These are phyloP conservation scores for Prunus armeniaca DNA, from an alignment of 306 rosid genomes.

Conservation along the genomic window DNA sequence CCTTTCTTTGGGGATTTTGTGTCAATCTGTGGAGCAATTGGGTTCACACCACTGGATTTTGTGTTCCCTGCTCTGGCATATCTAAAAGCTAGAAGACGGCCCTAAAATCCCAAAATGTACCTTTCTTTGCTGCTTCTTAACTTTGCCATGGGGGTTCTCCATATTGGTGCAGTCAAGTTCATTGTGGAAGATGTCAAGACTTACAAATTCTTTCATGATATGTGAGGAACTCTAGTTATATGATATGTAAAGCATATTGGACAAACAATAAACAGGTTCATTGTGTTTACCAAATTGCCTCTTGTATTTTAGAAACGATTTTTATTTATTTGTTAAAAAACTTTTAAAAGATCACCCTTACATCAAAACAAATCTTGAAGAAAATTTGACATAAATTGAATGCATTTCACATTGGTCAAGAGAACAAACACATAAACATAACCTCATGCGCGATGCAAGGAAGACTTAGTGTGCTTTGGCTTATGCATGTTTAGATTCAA, in stretches of 20 bases:
- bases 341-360: too few species aligned
- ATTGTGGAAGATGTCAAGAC: conserved; percentile 57
- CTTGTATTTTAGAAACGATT: too few species aligned
- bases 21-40: conserved; percentile 71
- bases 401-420: too few species aligned
- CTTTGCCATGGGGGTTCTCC: conserved; percentile 69
- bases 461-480: too few species aligned
- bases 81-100: conserved; percentile 46
- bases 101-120: conserved; percentile 30
- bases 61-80: conserved; percentile 74
- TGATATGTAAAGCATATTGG: neutral
- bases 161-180: conserved; percentile 60
- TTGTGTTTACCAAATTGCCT: too few species aligned
- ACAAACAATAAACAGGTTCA: neutral
- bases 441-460: too few species aligned
- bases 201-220: conserved; percentile 65
- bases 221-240: conserved; percentile 24
- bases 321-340: too few species aligned
- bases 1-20: conserved; percentile 74
- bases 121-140: conserved; percentile 43
- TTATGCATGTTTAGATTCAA: too few species aligned
- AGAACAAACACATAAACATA: too few species aligned
- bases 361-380: neutral
- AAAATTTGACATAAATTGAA: neutral
- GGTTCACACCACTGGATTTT: conserved; percentile 72